Base-by-base conservation (phyloP, 2,329 filamentous ascomycete genomes). In the Beauveria scarabaeidicola region DNA sequence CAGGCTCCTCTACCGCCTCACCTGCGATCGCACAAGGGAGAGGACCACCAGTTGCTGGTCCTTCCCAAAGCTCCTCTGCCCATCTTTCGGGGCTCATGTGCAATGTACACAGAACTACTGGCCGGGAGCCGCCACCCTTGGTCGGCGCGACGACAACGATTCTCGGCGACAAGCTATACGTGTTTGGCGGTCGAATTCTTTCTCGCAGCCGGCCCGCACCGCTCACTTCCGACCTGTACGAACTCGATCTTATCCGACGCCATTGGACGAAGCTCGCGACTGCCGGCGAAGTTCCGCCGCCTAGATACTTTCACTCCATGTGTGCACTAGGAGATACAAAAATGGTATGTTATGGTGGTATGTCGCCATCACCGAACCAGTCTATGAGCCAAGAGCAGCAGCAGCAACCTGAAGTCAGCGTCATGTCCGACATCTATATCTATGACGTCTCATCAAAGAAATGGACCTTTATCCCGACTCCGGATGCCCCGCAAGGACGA, bases 371-470 rank as follows among this genome's bases (percentile, higher is more conserved):
- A 11, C 77, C 80, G 7, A 80, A 76, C 59, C 77, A 80, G 48
- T 72, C 80, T 38, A 67, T 73, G 51, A 69, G 74, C 23, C 72
- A 74, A 17, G 77, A 78, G 11, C 76, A 79, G 61, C 78, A 85
- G 59, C 78, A 85, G 58, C 89, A 91, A 66, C 86, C 91, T 41
- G 92, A 97, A 68, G 90, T 97, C 5, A 88, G 91, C 1, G 94
- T 97, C 60, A 97, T 99, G 92, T 97, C 93, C 7, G 94, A 99
- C 74, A 91, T 97, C 59, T 90, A 97, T 73, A 90, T 99, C 36
- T 97, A 91, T 72, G 93, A 99, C 71, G 90, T 94, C 1, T 81
- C 84, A 1, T 88, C 88, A 0, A 87, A 83, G 67, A 88, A 81
- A 52, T 99, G 94, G 94, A 93, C 89, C 21, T 90, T 86, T 62